Conservation (phyloP, 2,329 filamentous ascomycete species). For the Botrytis squamosa region DNA sequence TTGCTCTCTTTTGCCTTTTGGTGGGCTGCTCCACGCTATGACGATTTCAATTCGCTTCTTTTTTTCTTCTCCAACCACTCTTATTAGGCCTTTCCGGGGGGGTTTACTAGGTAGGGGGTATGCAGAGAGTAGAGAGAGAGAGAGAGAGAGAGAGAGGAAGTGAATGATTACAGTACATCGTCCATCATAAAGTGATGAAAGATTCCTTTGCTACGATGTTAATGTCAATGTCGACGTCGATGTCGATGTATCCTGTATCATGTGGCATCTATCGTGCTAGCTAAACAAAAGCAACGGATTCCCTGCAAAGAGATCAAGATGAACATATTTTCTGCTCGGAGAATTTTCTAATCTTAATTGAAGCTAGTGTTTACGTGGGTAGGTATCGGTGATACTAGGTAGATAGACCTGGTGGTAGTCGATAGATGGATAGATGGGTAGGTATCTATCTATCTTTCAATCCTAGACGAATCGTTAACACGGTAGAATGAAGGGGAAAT, state of each 20-base stretch:
- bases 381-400: neutral
- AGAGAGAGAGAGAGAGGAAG: neutral
- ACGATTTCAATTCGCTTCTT: slow-evolving; percentile 22
- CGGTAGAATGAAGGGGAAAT: neutral
- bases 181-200: neutral
- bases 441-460: neutral
- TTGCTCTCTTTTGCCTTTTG: slow-evolving; percentile 1
- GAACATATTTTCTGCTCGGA: neutral
- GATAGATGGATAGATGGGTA: neutral
- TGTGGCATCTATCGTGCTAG: neutral
- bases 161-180: neutral
- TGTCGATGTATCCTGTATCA: neutral
- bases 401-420: neutral
- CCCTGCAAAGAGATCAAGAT: neutral
- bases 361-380: neutral
- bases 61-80: neutral
- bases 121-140: neutral
- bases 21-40: slow-evolving; percentile 26
- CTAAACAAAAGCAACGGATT: neutral
- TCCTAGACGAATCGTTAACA: neutral
- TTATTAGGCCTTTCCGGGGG: neutral
- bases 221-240: neutral
- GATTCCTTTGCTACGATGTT: neutral
- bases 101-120: neutral
- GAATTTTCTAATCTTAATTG: neutral